Percentiles rank a stretch among this genome's conserved stretches.
Conservation (phyloP, 768 basidiomycete genomes). For the Hygrophorus pudorinus region DNA sequence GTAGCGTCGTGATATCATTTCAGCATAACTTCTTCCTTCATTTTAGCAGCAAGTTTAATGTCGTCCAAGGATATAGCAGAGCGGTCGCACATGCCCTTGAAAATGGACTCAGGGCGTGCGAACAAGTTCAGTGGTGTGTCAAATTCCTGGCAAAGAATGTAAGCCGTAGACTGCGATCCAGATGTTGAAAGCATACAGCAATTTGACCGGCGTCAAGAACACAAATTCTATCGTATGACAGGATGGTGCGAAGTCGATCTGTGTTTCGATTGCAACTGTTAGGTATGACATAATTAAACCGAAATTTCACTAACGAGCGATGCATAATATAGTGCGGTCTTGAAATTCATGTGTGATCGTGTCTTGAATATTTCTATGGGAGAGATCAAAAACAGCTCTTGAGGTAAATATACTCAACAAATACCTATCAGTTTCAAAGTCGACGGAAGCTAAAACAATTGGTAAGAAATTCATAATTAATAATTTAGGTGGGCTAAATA, state of each 20-base stretch:
- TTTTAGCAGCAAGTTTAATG: constrained; percentile 34
- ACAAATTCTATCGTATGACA: constrained; percentile 81
- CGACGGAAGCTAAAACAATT: constrained; percentile 55
- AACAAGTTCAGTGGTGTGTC: constrained; percentile 69
- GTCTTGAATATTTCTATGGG: constrained; percentile 60
- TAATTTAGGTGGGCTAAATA: constrained; percentile 12
- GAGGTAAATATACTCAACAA: too few species aligned
- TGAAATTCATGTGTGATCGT: constrained; percentile 81
- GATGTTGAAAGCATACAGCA: constrained; percentile 34
- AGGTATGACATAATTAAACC: constrained; percentile 1
- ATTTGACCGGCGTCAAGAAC: constrained; percentile 78
- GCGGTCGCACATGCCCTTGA: constrained; percentile 79
- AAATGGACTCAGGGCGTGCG: constrained; percentile 49
- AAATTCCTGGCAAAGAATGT: constrained; percentile 45
- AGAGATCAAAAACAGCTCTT: too few species aligned
- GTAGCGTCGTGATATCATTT: too few species aligned
- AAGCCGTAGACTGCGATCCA: background rate
- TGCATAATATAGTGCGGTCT: constrained; percentile 79
- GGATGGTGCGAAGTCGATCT: constrained; percentile 83
- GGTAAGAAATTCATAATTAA: background rate
- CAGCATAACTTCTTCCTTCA: background rate
- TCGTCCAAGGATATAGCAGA: constrained; percentile 71
- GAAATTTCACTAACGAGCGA: constrained; percentile 53
- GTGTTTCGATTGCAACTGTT: constrained; percentile 2
- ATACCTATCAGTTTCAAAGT: constrained; percentile 72